Conservation (phyloP, 352 stramenopile genomes). For the Hyaloperonospora brassicae region DNA sequence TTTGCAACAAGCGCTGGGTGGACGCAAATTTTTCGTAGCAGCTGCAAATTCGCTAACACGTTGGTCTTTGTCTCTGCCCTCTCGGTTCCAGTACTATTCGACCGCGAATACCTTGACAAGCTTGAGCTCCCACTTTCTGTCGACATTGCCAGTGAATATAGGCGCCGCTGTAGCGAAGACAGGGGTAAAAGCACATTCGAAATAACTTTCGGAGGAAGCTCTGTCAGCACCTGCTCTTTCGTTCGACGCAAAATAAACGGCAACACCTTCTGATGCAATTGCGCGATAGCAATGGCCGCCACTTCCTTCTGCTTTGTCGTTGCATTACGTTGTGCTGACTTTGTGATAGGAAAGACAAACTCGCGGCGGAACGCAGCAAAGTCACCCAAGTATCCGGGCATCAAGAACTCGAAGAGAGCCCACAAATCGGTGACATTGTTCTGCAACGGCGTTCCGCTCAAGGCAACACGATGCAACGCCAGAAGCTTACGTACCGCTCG, state of each 20-base stretch:
- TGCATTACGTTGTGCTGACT: slow-evolving; percentile 46
- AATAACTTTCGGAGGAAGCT: slow-evolving; percentile 97
- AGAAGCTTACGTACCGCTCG: slow-evolving; percentile 72
- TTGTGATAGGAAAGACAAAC: slow-evolving; percentile 57
- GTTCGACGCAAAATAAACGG: slow-evolving; percentile 95
- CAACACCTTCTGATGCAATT: slow-evolving; percentile 92
- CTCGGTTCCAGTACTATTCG: neutral
- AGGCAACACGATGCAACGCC: slow-evolving; percentile 85
- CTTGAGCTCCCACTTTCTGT: slow-evolving; percentile 8
- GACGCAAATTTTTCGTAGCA: slow-evolving; percentile 91
- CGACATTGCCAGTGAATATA: slow-evolving; percentile 67
- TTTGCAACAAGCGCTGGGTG: slow-evolving; percentile 85
- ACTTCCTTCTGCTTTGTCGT: slow-evolving; percentile 69
- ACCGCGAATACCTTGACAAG: slow-evolving; percentile 4
- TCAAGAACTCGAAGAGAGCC: slow-evolving; percentile 95
- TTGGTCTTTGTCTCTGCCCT: slow-evolving; percentile 20
- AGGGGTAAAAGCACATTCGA: slow-evolving; percentile 88
- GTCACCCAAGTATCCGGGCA: slow-evolving; percentile 95
- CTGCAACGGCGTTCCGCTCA: slow-evolving; percentile 97
- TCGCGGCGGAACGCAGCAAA: slow-evolving; percentile 55
- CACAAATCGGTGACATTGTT: slow-evolving; percentile 97
- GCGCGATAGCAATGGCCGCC: slow-evolving; percentile 83
- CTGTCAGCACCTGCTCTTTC: slow-evolving; percentile 93
- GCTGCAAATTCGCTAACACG: slow-evolving; percentile 54
- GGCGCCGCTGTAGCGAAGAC: slow-evolving; percentile 70